phyloP scores from a whole-genome alignment of 441 rosid species.

The Metrosideros polymorpha region DNA sequence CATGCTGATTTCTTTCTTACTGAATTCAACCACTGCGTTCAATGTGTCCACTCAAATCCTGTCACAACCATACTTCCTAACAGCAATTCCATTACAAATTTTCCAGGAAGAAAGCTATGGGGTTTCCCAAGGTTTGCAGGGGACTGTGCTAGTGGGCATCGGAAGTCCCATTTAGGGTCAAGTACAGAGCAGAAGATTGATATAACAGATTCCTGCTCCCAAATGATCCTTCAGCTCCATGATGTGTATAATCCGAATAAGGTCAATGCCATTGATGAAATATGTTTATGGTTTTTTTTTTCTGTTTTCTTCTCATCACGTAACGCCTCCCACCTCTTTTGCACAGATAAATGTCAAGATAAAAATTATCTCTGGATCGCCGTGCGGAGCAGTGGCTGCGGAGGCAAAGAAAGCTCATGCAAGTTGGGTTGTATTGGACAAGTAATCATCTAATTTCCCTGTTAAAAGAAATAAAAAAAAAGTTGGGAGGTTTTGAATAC shows the following conservation, averaged over 20 bases:
- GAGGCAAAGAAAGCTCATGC: constrained; percentile 82
- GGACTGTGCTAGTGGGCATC: constrained; percentile 73
- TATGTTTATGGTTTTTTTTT: background rate
- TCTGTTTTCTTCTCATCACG: background rate
- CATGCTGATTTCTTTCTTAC: background rate
- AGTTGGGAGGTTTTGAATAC: background rate
- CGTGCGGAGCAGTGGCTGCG: constrained; percentile 79
- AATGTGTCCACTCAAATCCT: background rate
- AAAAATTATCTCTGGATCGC: constrained; percentile 82
- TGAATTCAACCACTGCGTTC: background rate
- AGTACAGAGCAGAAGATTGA: constrained; percentile 60
- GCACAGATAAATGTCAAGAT: constrained; percentile 80
- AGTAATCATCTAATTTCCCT: constrained; percentile 35
- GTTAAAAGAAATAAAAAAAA: background rate
- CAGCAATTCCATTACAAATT: background rate
- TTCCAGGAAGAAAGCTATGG: constrained; percentile 76
- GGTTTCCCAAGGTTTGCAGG: constrained; percentile 83
- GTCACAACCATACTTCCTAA: background rate
- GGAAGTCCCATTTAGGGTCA: constrained; percentile 46
- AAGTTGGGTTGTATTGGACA: constrained; percentile 94
- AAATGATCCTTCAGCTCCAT: constrained; percentile 93
- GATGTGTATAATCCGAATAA: constrained; percentile 95
- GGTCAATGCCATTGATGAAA: constrained; percentile 23
- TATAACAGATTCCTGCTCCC: constrained; percentile 82
- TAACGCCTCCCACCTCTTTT: background rate